Conservation (phyloP, 192 early-diverging fungal species). For the Rhizophlyctis rosea region DNA sequence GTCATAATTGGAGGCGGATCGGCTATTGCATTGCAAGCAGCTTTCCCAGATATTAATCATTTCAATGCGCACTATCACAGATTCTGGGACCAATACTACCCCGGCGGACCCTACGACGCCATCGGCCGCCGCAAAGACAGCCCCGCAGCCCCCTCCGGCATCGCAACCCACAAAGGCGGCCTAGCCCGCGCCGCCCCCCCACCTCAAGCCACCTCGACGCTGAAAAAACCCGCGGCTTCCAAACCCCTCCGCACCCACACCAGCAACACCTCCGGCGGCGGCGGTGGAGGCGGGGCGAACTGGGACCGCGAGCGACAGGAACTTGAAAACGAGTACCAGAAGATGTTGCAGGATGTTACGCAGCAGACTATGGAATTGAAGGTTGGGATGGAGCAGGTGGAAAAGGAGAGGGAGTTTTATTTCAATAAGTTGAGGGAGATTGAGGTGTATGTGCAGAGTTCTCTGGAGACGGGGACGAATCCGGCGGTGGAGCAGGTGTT, state of each 20-base stretch:
- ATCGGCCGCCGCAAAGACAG: constrained; percentile 57
- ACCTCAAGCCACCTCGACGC: neutral
- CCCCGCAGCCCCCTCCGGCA: neutral
- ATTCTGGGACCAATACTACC: constrained; percentile 87
- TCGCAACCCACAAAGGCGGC: too few species aligned
- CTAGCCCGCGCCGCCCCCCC: too few species aligned
- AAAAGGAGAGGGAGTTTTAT: constrained; percentile 98
- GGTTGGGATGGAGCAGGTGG: constrained; percentile 82
- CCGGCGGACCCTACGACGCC: constrained; percentile 83
- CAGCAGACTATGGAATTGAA: constrained; percentile 78
- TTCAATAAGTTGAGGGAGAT: constrained; percentile 92
- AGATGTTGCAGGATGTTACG: constrained; percentile 70
- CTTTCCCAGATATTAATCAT: neutral
- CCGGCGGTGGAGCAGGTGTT: constrained; percentile 48
- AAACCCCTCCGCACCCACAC: constrained; percentile 9
- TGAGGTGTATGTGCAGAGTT: constrained; percentile 85
- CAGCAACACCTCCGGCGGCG: neutral
- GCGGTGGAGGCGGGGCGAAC: constrained; percentile 10
- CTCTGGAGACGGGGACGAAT: constrained; percentile 48
- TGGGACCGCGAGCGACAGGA: too few species aligned
- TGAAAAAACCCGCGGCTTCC: neutral
- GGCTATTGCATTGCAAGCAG: neutral
- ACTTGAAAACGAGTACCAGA: constrained; percentile 52
- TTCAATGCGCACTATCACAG: constrained; percentile 33
- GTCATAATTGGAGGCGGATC: constrained; percentile 3